Percentiles rank a stretch among this genome's conserved stretches.
phyloP scores from a whole-genome alignment of 176 grass and related monocot genomes.

The Raddia guianensis region DNA sequence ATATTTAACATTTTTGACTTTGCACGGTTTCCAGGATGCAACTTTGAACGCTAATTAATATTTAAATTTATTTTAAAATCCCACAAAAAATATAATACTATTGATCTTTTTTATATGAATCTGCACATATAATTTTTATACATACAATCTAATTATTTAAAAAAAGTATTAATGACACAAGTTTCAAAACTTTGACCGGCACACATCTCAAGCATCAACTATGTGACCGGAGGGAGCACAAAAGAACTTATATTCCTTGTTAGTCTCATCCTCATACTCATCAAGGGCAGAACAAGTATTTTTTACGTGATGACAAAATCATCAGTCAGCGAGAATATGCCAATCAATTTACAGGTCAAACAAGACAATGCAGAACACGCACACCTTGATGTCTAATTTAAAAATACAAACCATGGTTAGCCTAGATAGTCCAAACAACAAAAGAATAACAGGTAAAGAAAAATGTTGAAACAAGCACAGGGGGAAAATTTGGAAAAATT shows the following conservation, averaged over 20 bases:
- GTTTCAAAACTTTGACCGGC: too few relatives aligned
- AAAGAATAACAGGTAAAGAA: not conserved
- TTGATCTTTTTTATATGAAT: too few relatives aligned
- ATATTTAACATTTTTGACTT: too few relatives aligned
- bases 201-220: too few relatives aligned
- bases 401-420: constrained; percentile 5
- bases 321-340: not conserved
- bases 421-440: constrained; percentile 3
- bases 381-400: not conserved
- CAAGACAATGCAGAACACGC: not conserved
- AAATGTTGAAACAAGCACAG: not conserved
- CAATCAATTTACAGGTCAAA: constrained; percentile 5
- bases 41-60: too few relatives aligned
- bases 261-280: not conserved
- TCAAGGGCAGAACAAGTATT: not conserved
- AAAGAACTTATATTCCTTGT: not conserved
- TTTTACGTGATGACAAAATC: not conserved
- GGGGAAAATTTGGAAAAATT: too few relatives aligned
- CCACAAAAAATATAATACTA: too few relatives aligned
- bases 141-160: too few relatives aligned
- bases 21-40: too few relatives aligned
- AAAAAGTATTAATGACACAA: too few relatives aligned
- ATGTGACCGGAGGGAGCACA: not conserved
- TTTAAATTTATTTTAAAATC: too few relatives aligned
- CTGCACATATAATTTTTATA: too few relatives aligned